These are phyloP conservation scores for Daldinia concentrica DNA, from an alignment of 495 filamentous ascomycete species.

Conservation along the genomic window DNA sequence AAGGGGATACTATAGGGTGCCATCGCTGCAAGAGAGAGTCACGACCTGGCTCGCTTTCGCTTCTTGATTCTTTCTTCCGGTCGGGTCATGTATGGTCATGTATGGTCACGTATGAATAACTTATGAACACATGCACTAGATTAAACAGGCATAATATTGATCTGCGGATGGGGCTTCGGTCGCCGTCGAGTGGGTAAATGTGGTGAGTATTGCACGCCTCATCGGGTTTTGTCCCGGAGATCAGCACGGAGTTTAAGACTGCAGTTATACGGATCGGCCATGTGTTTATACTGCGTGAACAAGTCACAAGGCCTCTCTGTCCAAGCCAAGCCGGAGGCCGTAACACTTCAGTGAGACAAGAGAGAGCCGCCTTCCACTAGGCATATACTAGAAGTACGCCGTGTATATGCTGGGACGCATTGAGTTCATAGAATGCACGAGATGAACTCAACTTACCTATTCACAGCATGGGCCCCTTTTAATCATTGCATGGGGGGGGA, in stretches of 20 bases:
- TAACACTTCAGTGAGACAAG: slow-evolving; percentile 15
- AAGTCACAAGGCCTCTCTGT: slow-evolving; percentile 1
- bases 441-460: slow-evolving; percentile 8
- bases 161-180: slow-evolving; percentile 25
- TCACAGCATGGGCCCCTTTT: slow-evolving; percentile 11
- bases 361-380: background rate
- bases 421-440: background rate
- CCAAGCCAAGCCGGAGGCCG: slow-evolving; percentile 23
- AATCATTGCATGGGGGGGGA: background rate
- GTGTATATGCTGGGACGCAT: background rate
- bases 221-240: slow-evolving; percentile 37
- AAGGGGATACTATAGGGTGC: background rate
- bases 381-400: background rate
- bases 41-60: slow-evolving; percentile 5
- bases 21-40: slow-evolving; percentile 10
- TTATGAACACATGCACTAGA: slow-evolving; percentile 9
- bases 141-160: slow-evolving; percentile 38
- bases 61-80: background rate
- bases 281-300: slow-evolving; percentile 1
- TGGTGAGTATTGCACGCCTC: slow-evolving; percentile 26
- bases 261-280: slow-evolving; percentile 36
- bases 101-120: slow-evolving; percentile 1
- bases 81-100: background rate
- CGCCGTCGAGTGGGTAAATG: background rate
- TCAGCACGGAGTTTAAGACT: slow-evolving; percentile 42